Evolutionary conservation across 2,329 filamentous ascomycete genomes (phyloP).

Genomic region (Westerdykella sp.): DNA sequence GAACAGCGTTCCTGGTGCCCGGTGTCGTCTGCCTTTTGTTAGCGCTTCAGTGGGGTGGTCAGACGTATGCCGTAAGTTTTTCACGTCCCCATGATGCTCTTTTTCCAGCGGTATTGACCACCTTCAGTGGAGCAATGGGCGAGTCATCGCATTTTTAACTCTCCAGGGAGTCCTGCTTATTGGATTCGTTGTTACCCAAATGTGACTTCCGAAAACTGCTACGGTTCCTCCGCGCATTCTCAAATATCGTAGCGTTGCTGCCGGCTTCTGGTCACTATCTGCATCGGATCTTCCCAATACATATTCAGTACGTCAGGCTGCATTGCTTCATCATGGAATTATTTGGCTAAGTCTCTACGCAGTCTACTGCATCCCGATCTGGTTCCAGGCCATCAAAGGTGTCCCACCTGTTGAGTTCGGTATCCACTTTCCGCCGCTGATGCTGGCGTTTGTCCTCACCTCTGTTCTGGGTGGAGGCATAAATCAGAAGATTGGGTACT

Average conservation of each 20-base stretch:
- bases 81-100: too few species aligned
- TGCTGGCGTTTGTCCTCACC: too few species aligned
- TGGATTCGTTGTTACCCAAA: conserved; percentile 29
- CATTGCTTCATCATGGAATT: too few species aligned
- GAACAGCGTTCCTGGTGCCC: conserved; percentile 8
- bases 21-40: conserved; percentile 11
- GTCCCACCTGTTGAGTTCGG: conserved; percentile 42
- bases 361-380: conserved; percentile 43
- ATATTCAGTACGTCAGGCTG: conserved; percentile 17
- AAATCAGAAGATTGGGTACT: conserved; percentile 36
- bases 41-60: conserved; percentile 17
- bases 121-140: conserved; percentile 38
- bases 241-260: conserved; percentile 27
- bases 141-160: conserved; percentile 43
- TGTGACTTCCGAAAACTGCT: conserved; percentile 4
- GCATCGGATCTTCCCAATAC: conserved; percentile 35
- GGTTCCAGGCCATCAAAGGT: conserved; percentile 48
- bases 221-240: conserved; percentile 14
- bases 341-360: too few species aligned
- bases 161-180: conserved; percentile 41
- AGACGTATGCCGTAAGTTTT: conserved; percentile 22
- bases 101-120: too few species aligned
- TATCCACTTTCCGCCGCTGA: conserved; percentile 43
- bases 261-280: conserved; percentile 23
- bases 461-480: conserved; percentile 29